Evolutionary conservation across 495 filamentous ascomycete genomes (phyloP).

Genomic region (Zalerion maritima): DNA sequence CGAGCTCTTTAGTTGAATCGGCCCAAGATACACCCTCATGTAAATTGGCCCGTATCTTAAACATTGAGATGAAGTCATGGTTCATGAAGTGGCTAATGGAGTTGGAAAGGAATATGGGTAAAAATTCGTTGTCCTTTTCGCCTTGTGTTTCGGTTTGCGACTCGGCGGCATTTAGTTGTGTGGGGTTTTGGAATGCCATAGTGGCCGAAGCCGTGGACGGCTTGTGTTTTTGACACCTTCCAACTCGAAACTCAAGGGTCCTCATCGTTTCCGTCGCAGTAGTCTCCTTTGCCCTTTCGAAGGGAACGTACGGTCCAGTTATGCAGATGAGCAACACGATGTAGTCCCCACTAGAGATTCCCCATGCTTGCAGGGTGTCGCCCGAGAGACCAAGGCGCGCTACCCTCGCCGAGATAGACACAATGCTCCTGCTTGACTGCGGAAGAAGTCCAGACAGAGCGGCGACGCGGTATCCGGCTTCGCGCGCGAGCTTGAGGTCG

Average conservation of each 20-base stretch:
- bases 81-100: constrained; percentile 60
- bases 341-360: constrained; percentile 50
- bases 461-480: constrained; percentile 65
- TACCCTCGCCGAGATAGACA: constrained; percentile 54
- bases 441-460: constrained; percentile 36
- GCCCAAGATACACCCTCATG: constrained; percentile 50
- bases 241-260: constrained; percentile 26
- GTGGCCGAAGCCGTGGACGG: constrained; percentile 35
- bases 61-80: constrained; percentile 45
- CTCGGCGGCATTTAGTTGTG: neutral
- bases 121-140: constrained; percentile 14
- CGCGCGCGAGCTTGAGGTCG: constrained; percentile 48
- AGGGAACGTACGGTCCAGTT: constrained; percentile 36
- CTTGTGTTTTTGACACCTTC: constrained; percentile 40
- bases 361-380: constrained; percentile 67
- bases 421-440: constrained; percentile 22
- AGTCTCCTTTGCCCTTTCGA: constrained; percentile 21
- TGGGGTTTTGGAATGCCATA: constrained; percentile 27
- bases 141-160: neutral
- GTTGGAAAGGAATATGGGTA: constrained; percentile 52
- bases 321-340: constrained; percentile 67
- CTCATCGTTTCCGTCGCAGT: neutral
- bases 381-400: constrained; percentile 59
- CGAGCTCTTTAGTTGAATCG: constrained; percentile 47
- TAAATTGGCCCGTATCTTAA: constrained; percentile 43